A percentile compares a stretch with the other conserved stretches of the same genome.
Evolutionary conservation across 345 rosid species (phyloP).

Genomic region (Syzygium grande): DNA sequence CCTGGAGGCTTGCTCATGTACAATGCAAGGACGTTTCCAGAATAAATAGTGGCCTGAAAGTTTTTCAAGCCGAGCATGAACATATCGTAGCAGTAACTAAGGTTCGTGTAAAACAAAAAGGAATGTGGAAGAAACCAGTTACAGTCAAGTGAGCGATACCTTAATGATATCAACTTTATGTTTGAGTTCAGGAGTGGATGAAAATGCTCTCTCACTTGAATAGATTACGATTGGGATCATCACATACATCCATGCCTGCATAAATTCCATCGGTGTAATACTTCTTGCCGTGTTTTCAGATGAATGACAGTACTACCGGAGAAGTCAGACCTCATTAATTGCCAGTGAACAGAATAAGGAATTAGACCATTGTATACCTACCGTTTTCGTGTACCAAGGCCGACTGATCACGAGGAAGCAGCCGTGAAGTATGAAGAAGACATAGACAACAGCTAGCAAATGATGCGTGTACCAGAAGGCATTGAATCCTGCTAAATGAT

Average conservation of each 20-base stretch:
- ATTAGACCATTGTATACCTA: constrained; percentile 7
- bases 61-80: background rate
- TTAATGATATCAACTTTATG: constrained; percentile 57
- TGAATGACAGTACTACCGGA: background rate
- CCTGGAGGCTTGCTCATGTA: constrained; percentile 79
- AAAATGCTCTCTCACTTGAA: constrained; percentile 47
- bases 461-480: constrained; percentile 96
- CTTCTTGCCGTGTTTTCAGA: background rate
- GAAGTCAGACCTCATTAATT: background rate
- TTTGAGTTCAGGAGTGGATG: constrained; percentile 32
- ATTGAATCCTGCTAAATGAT: constrained; percentile 73
- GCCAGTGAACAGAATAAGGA: background rate
- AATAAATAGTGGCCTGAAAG: constrained; percentile 70
- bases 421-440: constrained; percentile 65
- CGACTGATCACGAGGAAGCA: constrained; percentile 48
- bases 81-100: background rate
- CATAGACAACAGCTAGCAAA: constrained; percentile 56
- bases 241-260: constrained; percentile 91
- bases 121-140: background rate
- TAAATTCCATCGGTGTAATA: background rate
- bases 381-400: constrained; percentile 81
- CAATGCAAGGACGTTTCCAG: constrained; percentile 89
- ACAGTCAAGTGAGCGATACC: constrained; percentile 21
- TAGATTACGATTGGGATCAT: constrained; percentile 50
- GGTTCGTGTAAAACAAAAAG: background rate